Percentiles rank a stretch among this genome's conserved stretches.
Evolutionary conservation across 805 yeast genomes (phyloP).

Genomic region (Lipomyces lipofer): DNA sequence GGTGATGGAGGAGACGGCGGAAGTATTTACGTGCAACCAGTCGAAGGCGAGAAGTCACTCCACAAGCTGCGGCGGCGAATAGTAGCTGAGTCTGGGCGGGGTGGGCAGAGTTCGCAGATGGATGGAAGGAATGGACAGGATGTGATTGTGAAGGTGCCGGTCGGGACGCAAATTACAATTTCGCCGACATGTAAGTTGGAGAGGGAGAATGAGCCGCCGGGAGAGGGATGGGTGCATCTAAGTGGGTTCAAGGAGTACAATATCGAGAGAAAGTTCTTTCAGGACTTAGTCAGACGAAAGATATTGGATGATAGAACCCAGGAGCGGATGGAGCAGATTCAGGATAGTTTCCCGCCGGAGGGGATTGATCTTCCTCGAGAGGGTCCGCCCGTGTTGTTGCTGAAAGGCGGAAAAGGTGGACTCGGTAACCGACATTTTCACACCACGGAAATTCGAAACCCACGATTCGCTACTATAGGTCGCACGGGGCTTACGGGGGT

Average conservation of each 20-base stretch:
- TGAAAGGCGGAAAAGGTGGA: slow-evolving; percentile 91
- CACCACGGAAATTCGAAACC: slow-evolving; percentile 80
- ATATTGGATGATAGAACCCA: slow-evolving; percentile 61
- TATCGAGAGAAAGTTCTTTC: slow-evolving; percentile 63
- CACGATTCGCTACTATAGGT: slow-evolving; percentile 83
- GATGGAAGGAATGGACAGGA: slow-evolving; percentile 88
- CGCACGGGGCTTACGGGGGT: slow-evolving; percentile 63
- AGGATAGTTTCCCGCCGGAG: slow-evolving; percentile 74
- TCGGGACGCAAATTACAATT: slow-evolving; percentile 73
- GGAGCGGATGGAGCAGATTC: slow-evolving; percentile 55
- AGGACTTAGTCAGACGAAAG: slow-evolving; percentile 62
- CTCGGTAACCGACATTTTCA: slow-evolving; percentile 95
- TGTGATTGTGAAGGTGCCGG: slow-evolving; percentile 79
- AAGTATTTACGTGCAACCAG: slow-evolving; percentile 77
- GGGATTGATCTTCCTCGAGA: slow-evolving; percentile 74
- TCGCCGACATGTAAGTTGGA: slow-evolving; percentile 28
- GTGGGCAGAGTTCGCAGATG: slow-evolving; percentile 73
- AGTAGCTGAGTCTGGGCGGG: slow-evolving; percentile 67
- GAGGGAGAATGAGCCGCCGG: slow-evolving; percentile 63
- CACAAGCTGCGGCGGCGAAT: slow-evolving; percentile 68
- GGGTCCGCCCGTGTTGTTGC: slow-evolving; percentile 62
- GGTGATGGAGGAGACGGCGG: slow-evolving; percentile 99
- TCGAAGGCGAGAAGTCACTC: slow-evolving; percentile 66
- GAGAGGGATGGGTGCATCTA: slow-evolving; percentile 87
- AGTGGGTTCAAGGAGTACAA: slow-evolving; percentile 75